These are phyloP conservation scores for Volvox africanus DNA, from an alignment of 139 green algal species.

Conservation along the genomic window DNA sequence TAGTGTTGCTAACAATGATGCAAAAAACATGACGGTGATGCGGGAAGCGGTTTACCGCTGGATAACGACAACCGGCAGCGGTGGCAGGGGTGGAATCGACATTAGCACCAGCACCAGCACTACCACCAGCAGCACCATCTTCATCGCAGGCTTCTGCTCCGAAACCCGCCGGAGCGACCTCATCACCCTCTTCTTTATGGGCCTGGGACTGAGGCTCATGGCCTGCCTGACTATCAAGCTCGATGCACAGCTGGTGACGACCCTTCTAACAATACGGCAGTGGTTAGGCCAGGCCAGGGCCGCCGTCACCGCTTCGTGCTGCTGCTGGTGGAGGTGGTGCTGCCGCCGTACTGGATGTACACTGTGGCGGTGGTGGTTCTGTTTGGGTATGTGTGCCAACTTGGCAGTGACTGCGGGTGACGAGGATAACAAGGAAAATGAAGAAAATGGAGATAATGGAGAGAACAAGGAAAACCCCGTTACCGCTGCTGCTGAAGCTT, in stretches of 20 bases:
- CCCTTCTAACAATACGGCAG: background rate
- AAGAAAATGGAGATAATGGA: no score
- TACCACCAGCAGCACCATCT: background rate
- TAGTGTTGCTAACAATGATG: background rate
- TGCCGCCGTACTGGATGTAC: background rate
- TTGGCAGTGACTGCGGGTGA: background rate
- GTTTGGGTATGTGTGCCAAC: background rate
- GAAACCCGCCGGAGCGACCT: background rate
- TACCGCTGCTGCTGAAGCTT: no score
- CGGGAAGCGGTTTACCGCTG: background rate
- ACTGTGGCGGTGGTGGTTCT: no score
- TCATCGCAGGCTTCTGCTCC: slow-evolving; percentile 1
- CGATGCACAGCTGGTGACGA: background rate
- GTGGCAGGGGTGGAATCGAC: background rate
- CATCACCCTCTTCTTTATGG: background rate
- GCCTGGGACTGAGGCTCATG: background rate
- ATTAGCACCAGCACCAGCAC: background rate
- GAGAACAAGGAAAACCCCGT: no score
- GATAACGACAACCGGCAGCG: background rate
- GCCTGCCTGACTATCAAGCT: background rate
- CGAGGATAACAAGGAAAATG: background rate
- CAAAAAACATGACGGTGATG: background rate
- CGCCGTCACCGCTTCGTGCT: background rate
- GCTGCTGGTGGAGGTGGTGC: background rate
- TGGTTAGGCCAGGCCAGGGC: background rate